Evolutionary conservation across 768 basidiomycete genomes (phyloP), one percentile per base, ranked within the genome.

Genomic region (Tylopilus rubrobrunneus): DNA sequence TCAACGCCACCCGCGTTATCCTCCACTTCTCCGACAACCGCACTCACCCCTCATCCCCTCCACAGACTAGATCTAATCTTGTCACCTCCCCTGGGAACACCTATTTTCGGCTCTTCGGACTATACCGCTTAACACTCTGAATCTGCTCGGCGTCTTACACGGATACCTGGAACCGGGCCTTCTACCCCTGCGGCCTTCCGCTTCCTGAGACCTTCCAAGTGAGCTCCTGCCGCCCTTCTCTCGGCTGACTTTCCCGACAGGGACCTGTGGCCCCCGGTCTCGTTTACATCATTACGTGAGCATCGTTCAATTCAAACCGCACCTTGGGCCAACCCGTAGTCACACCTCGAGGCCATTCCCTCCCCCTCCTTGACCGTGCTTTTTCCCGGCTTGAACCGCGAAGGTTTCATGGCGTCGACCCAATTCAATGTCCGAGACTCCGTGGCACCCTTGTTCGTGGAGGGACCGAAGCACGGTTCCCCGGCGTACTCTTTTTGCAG

Each of bases 371-470:
- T 33, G 37, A 19, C 37, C 39, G 25, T 25, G 15, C 31, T 12
- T 12, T 25, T 1, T 19, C 39, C 36, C 12, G 23, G 37, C 55
- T 36, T 7, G 45, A 55, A 56, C 67, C 67, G 67, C 67, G 67
- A 67, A 67, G 64, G 65, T 67, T 67, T 56, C 58, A 42, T 49
- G 4, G 4, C 12, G 9, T 42, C 36, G n/a, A 50, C n/a, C 42
- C 34, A 41, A 50, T 63, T 67, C 67, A 67, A 67, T 65, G 64
- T 67, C 64, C 66, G 67, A 62, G 62, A 59, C 67, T 64, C 64
- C 66, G 66, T 67, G 65, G 56, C 65, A 25, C 40, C 27, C 28
- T 21, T 33, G 23, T 37, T 40, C 44, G 11, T 47, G 50, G 34
- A 31, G 34, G 28, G 50, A 27, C 49, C 51, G 41, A 47, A 52